Evolutionary conservation across 139 green algal species (phyloP).

Genomic region (Microglena sp.): DNA sequence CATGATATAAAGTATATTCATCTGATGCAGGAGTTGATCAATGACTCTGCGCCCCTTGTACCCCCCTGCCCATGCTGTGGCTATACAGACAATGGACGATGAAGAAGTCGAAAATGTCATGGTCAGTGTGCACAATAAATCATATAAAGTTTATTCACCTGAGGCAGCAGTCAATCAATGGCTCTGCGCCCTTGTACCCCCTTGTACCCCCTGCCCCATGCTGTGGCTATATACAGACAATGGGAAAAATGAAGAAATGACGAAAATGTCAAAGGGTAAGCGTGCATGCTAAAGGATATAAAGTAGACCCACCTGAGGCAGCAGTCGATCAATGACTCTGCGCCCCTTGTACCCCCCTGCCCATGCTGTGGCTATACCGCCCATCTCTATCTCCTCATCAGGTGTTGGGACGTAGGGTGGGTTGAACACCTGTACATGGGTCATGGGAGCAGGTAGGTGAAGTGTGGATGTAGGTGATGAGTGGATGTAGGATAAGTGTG

Average conservation of each 20-base stretch:
- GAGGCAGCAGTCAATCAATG: constrained; percentile 71
- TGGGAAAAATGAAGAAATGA: too few relatives aligned
- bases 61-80: constrained; percentile 82
- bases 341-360: constrained; percentile 70
- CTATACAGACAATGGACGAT: constrained; percentile 47
- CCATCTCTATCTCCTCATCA: constrained; percentile 64
- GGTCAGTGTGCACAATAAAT: too few relatives aligned
- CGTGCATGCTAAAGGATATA: too few relatives aligned
- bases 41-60: constrained; percentile 61
- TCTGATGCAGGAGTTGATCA: constrained; percentile 64
- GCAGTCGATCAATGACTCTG: constrained; percentile 70
- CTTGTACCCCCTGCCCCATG: constrained; percentile 76
- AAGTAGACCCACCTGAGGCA: constrained; percentile 43
- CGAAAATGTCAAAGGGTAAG: too few relatives aligned
- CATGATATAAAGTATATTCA: constrained; percentile 17
- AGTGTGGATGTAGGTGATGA: not conserved
- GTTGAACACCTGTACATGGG: constrained; percentile 80
- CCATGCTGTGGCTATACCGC: constrained; percentile 72
- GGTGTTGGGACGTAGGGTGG: constrained; percentile 94
- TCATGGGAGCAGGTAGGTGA: not conserved
- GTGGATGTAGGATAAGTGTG: not conserved
- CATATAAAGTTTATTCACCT: constrained; percentile 29
- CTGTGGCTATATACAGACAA: constrained; percentile 60
- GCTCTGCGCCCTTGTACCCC: constrained; percentile 72
- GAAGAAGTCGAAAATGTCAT: too few relatives aligned